Conservation (phyloP, 2,329 filamentous ascomycete species). For the Talaromyces sp. region DNA sequence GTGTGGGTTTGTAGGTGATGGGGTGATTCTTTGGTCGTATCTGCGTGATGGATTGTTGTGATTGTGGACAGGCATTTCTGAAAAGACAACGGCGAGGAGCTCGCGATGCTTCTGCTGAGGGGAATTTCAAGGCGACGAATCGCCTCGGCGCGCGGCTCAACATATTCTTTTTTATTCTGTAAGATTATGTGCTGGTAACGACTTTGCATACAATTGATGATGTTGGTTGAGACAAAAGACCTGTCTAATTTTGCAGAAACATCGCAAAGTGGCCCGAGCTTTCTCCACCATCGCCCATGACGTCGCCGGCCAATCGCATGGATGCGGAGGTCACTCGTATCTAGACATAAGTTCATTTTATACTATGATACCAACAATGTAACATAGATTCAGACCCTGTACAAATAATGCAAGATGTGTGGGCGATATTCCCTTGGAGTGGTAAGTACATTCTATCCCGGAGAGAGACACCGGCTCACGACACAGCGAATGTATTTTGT, state of each 20-base stretch:
- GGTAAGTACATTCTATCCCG: constrained; percentile 42
- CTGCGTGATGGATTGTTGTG: not conserved
- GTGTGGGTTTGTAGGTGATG: constrained; percentile 7
- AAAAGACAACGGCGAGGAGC: constrained; percentile 14
- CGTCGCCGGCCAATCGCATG: constrained; percentile 9
- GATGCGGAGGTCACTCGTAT: not conserved
- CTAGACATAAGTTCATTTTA: not conserved
- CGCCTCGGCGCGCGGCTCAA: constrained; percentile 30
- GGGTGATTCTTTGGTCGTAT: not conserved
- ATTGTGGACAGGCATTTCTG: not conserved
- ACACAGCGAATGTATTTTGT: constrained; percentile 71
- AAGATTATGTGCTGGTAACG: not conserved
- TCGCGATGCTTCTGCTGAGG: not conserved
- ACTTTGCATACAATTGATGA: not conserved
- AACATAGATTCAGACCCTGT: not conserved
- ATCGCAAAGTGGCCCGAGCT: constrained; percentile 13
- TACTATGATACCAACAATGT: not conserved
- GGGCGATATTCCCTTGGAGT: constrained; percentile 64
- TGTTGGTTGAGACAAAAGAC: not conserved
- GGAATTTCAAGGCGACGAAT: constrained; percentile 18
- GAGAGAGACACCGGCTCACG: constrained; percentile 7
- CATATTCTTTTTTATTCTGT: constrained; percentile 18
- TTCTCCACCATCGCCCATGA: constrained; percentile 10
- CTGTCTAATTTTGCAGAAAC: not conserved
- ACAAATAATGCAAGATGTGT: constrained; percentile 53